phyloP scores from a whole-genome alignment of 257 asterid genomes.

The Knoxia roxburghii region DNA sequence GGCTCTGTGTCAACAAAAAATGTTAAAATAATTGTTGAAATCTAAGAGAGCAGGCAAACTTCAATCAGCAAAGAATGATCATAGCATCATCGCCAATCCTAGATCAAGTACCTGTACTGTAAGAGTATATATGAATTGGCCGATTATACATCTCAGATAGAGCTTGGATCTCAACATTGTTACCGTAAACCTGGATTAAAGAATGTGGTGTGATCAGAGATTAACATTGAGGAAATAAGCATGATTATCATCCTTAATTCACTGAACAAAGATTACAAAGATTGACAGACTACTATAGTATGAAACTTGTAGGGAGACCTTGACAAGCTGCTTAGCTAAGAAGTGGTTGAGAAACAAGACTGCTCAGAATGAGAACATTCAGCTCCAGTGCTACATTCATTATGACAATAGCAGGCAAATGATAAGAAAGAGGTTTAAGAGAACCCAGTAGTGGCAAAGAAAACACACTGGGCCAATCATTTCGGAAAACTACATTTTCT shows the following conservation, averaged over 20 bases:
- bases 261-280: background rate
- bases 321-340: background rate
- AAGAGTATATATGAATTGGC: conserved; percentile 93
- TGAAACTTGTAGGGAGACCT: background rate
- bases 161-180: conserved; percentile 94
- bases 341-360: background rate
- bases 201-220: background rate
- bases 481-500: background rate
- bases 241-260: background rate
- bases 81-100: conserved; percentile 1
- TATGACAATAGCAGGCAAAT: background rate
- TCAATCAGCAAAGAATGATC: background rate
- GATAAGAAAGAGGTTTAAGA: background rate
- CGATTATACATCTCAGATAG: conserved; percentile 95
- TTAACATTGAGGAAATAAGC: background rate
- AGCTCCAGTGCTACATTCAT: background rate
- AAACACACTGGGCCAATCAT: background rate
- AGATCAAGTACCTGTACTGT: conserved; percentile 67
- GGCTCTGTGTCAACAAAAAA: conserved; percentile 53
- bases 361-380: background rate
- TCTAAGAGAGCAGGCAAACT: conserved; percentile 17
- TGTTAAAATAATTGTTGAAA: conserved; percentile 13
- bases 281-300: background rate
- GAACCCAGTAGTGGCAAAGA: background rate
- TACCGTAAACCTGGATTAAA: conserved; percentile 75